A percentile compares a stretch with the other conserved stretches of the same genome.
phyloP scores from a whole-genome alignment of 805 yeast species.

The Sugiyamaella lignohabitans region DNA sequence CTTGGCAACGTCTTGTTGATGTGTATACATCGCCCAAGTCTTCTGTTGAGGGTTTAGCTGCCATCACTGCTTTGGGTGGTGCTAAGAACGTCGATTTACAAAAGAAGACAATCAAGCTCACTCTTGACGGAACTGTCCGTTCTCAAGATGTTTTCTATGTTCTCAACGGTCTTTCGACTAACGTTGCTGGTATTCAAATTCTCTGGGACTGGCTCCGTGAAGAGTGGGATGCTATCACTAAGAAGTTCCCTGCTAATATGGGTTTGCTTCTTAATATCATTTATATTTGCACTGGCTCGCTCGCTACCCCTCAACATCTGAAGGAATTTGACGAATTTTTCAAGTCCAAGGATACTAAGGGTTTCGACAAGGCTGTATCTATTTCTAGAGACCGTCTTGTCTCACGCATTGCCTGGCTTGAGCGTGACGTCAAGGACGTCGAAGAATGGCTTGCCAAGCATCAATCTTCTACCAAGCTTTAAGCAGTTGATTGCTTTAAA shows the following conservation, averaged over 20 bases:
- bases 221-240: conserved; percentile 66
- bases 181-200: conserved; percentile 57
- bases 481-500: too few relatives aligned
- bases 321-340: conserved; percentile 49
- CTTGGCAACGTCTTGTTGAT: conserved; percentile 54
- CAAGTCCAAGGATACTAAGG: conserved; percentile 40
- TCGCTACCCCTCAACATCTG: conserved; percentile 49
- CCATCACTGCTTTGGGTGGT: conserved; percentile 62
- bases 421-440: conserved; percentile 40
- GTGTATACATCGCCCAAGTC: conserved; percentile 56
- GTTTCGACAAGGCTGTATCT: conserved; percentile 51
- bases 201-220: conserved; percentile 63
- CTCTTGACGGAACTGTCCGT: conserved; percentile 55
- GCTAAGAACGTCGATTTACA: conserved; percentile 48
- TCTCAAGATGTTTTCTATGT: conserved; percentile 72
- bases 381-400: conserved; percentile 53
- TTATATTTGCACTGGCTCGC: conserved; percentile 51
- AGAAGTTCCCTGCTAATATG: conserved; percentile 71
- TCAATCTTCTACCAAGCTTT: neutral
- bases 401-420: conserved; percentile 46
- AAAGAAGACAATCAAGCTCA: conserved; percentile 48
- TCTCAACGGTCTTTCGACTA: conserved; percentile 62
- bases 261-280: conserved; percentile 76
- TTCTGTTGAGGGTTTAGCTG: conserved; percentile 62
- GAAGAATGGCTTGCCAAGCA: conserved; percentile 36